Base-by-base conservation (phyloP, 2,329 filamentous ascomycete genomes). In the Aureobasidium mangrovei region DNA sequence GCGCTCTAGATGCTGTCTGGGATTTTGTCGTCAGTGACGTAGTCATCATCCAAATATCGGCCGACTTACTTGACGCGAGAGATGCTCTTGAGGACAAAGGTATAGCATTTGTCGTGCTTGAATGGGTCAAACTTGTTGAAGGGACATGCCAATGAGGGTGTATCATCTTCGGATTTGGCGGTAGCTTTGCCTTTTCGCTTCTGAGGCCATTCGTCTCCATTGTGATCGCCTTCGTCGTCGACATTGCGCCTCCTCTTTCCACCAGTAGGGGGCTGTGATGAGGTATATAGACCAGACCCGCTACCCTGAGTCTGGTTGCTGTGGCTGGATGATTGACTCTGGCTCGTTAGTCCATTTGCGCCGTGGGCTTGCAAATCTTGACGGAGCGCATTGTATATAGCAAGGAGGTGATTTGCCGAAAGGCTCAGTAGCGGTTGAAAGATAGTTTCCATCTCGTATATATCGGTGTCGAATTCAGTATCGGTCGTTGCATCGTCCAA, bases 31-130 rank as follows among this genome's bases (percentile, higher is more conserved):
- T 7, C 32, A 7, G 32, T 35, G 7, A 12, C 32, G 10, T 7
- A 12, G 32, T 35, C 7, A 35, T 7, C 10, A 35, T 35, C 10
- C 7, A 12, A 7, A 12, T 35, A 35, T 12, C 2, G 10, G 3
- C 3, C 8, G 5, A 39, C 49, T 31, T 32, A 53, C 49, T 53
- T 53, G 27, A 53, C 49, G 3, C 49, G 40, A n/a, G 49, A 53
- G 2, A 53, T 43, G 27, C 35, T 38, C 28, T 45, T 53, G 26
- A 53, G 41, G 3, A 53, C 32, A 18, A 38, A 53, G 0, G 40
- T 53, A 27, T 53, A 53, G 33, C 49, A 53, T 27, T 53, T 53
- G 7, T 45, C 49, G 27, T 53, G 28, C 41, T 53, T 45, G 8
- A 44, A 12, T n/a, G 49, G 49, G 10, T 53, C 41, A 12, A 44